phyloP scores from a whole-genome alignment of 352 stramenopile species.

The Pythium sp. region DNA sequence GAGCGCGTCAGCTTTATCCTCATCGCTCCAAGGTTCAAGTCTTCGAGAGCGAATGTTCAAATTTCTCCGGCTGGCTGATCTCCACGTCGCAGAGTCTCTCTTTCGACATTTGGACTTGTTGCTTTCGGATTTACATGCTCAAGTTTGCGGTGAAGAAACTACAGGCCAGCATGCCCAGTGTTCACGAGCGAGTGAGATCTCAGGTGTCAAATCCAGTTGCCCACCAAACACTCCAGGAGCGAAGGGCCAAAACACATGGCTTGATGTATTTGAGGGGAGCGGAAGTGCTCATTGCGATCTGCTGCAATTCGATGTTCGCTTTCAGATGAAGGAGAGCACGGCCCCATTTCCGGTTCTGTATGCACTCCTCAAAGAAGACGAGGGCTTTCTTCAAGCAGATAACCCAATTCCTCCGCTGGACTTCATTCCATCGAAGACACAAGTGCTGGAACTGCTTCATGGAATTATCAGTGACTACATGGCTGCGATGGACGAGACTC shows the following conservation, averaged over 20 bases:
- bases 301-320: slow-evolving; percentile 2
- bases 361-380: slow-evolving; percentile 17
- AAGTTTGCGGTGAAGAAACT: slow-evolving; percentile 28
- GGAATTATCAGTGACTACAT: slow-evolving; percentile 42
- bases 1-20: slow-evolving; percentile 9
- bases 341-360: slow-evolving; percentile 23
- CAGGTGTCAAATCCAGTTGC: not conserved
- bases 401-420: not conserved
- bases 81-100: slow-evolving; percentile 44
- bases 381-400: slow-evolving; percentile 23
- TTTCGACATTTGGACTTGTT: slow-evolving; percentile 32
- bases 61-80: slow-evolving; percentile 49
- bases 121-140: slow-evolving; percentile 27
- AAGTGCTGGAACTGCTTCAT: slow-evolving; percentile 45
- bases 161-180: not conserved
- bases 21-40: slow-evolving; percentile 25
- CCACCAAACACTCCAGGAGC: not conserved
- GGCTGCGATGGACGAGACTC: slow-evolving; percentile 36
- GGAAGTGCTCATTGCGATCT: not conserved
- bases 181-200: not conserved
- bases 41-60: slow-evolving; percentile 53
- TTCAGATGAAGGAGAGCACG: not conserved
- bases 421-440: slow-evolving; percentile 24
- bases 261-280: not conserved
- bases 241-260: not conserved